Conservation (phyloP, 805 yeast genomes). For the Metschnikowia cubensis region DNA sequence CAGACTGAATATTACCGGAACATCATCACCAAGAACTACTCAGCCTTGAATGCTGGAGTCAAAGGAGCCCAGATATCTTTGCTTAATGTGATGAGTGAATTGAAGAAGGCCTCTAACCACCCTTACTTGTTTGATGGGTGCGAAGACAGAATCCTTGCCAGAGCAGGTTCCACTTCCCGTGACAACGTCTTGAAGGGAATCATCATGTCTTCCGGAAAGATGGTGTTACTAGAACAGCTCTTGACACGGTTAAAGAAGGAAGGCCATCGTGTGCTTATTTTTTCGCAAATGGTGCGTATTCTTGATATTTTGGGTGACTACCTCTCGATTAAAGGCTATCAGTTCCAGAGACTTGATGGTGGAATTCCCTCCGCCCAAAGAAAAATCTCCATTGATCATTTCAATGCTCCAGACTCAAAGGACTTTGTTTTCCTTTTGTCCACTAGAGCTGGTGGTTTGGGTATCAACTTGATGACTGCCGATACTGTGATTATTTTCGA, state of each 20-base stretch:
- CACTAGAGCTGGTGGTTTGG: slow-evolving; percentile 98
- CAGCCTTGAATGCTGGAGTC: slow-evolving; percentile 84
- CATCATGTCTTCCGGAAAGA: slow-evolving; percentile 97
- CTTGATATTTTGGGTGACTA: slow-evolving; percentile 94
- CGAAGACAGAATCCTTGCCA: slow-evolving; percentile 72
- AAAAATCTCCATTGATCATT: slow-evolving; percentile 92
- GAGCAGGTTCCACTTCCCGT: slow-evolving; percentile 59
- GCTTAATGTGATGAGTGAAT: slow-evolving; percentile 88
- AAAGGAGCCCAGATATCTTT: slow-evolving; percentile 74
- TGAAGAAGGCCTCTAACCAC: slow-evolving; percentile 95
- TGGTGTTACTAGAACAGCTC: slow-evolving; percentile 91
- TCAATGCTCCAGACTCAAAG: slow-evolving; percentile 86
- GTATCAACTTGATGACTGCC: slow-evolving; percentile 98
- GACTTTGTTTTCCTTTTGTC: slow-evolving; percentile 88
- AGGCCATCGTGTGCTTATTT: slow-evolving; percentile 93
- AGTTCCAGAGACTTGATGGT: slow-evolving; percentile 93
- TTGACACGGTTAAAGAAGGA: slow-evolving; percentile 81
- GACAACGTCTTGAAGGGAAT: slow-evolving; percentile 84
- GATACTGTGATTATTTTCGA: slow-evolving; percentile 97
- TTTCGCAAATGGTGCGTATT: slow-evolving; percentile 96
- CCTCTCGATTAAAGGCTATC: slow-evolving; percentile 76
- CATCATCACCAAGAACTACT: slow-evolving; percentile 84
- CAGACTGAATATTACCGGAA: slow-evolving; percentile 95
- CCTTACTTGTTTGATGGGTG: slow-evolving; percentile 94
- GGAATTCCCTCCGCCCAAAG: slow-evolving; percentile 93